Base-by-base conservation (phyloP, 768 basidiomycete genomes). In the Steccherinum ochraceum region DNA sequence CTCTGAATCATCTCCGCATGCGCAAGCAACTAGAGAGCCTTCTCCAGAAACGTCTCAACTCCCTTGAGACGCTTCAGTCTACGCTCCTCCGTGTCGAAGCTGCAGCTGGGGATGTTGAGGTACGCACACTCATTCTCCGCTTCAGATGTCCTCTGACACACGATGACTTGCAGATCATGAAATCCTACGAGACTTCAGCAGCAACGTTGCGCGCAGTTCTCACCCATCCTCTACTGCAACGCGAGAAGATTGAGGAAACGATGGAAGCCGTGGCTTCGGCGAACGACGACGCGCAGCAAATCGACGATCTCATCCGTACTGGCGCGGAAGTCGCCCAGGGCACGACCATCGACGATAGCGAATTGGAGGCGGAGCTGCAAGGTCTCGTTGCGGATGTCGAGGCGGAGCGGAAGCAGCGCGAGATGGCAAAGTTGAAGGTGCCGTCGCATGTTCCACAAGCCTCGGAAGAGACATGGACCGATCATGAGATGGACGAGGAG, bases 41-140 rank as follows among this genome's bases (percentile, higher is more conserved):
- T 0, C 69, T 94, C 13, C 68, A 69, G 23, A 92, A 92, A 61
- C 83, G 93, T 12, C 65, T 93, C 2, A 78, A 73, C 10, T 84
- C 91, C 1, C 70, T 92, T 4, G 78, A 82, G 51, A 88, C 82
- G 30, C 71, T 97, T 5, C 83, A 88, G 56, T 72, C 79, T 12
- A 92, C 93, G 0, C 65, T 96, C 30, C 70, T 90, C 42, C 78
- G 80, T 42, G 90, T 97, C 4, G 92, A 98, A 67, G 79, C 83
- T 2, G 89, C 93, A n/a, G 89, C 89, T 24, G 86, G 85, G 2
- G 89, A 97, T 65, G 75, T 93, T 11, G 85, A 92, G 74, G 93
- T 93, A 62, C 40, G 70, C 61, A 23, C 18, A 10, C n/a, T 51
- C 42, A 41, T 19, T 35, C 50, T 48, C 13, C 13, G 48, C n/a